A percentile compares a stretch with the other conserved stretches of the same genome.
These are phyloP conservation scores for Areca catechu DNA, from an alignment of 176 grass and related monocot genomes.

Conservation along the genomic window DNA sequence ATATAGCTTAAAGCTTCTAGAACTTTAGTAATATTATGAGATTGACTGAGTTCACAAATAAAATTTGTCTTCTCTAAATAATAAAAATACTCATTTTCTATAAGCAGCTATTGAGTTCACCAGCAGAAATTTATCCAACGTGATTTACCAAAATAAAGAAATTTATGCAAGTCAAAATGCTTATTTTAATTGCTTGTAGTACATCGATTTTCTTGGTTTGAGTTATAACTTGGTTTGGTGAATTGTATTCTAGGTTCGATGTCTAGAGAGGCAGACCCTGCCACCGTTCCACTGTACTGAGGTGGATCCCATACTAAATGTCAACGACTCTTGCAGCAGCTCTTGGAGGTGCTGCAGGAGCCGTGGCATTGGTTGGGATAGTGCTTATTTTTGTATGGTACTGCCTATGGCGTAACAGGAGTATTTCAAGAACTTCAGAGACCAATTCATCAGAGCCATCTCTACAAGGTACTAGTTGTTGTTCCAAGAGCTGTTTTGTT, in stretches of 20 bases:
- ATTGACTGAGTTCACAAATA: too few species aligned
- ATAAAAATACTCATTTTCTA: too few species aligned
- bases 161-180: too few species aligned
- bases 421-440: conserved; percentile 60
- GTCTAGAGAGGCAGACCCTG: conserved; percentile 14
- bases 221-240: conserved; percentile 4
- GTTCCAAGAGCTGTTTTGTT: neutral
- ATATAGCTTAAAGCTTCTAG: too few species aligned
- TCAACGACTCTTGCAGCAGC: conserved; percentile 60
- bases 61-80: too few species aligned
- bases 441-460: conserved; percentile 56
- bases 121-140: too few species aligned
- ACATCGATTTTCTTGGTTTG: conserved; percentile 4
- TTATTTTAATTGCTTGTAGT: too few species aligned
- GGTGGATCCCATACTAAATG: conserved; percentile 67
- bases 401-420: conserved; percentile 29
- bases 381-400: conserved; percentile 28
- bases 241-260: conserved; percentile 21
- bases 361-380: conserved; percentile 35
- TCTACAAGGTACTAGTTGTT: conserved; percentile 48
- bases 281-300: conserved; percentile 20
- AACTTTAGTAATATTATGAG: too few species aligned
- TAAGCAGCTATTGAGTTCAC: too few species aligned
- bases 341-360: conserved; percentile 82
- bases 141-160: too few species aligned